Base-by-base conservation (phyloP, 306 rosid genomes). In the Glycine soja region DNA sequence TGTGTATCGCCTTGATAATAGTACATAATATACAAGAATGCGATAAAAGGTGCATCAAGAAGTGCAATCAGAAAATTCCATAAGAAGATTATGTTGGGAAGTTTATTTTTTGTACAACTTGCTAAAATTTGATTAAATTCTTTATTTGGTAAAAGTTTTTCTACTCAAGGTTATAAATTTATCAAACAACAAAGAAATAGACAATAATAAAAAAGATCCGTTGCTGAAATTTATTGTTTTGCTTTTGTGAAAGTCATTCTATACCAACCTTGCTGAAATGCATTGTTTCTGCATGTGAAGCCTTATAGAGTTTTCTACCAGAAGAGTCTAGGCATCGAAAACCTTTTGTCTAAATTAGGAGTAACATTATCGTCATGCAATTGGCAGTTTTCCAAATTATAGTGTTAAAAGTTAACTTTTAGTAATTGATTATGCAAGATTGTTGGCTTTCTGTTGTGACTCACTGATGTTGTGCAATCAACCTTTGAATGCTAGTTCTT, bases 41-140 rank as follows among this genome's bases (percentile, higher is more conserved):
- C 63, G 43, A 34, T 56, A 56, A n/a, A 70, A 71, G 67, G 34
- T 72, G 63, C 43, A 15, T 7, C 73, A 61, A 59, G 50, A 24
- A 76, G 38, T 24, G 30, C 30, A 24, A 38, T 5, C 43, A 38
- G 43, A 24, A 46, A 47, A 46, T 36, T 10, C 38, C 65, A 53
- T 3, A 12, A 50, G 63, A 57, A 54, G 34, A 12, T 18, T 59
- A 42, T 68, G 50, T 14, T 51, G n/a, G 57, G 57, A 62, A 78
- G 68, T 68, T 78, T 24, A 24, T 24, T 47, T 42, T 70, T 43
- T 9, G 47, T 43, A 19, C 15, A 75, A 14, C 30, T 52, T 74
- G 50, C 75, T 75, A 4, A 24, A 43, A 40, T 73, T 10, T 72
- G 15, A 72, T 63, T 19, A 4, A 53, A 9, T 7, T 42, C 46